Evolutionary conservation across 1,284 basidiomycete genomes (phyloP), one percentile per base, ranked within the genome.

Genomic region (Fereydounia khargensis): DNA sequence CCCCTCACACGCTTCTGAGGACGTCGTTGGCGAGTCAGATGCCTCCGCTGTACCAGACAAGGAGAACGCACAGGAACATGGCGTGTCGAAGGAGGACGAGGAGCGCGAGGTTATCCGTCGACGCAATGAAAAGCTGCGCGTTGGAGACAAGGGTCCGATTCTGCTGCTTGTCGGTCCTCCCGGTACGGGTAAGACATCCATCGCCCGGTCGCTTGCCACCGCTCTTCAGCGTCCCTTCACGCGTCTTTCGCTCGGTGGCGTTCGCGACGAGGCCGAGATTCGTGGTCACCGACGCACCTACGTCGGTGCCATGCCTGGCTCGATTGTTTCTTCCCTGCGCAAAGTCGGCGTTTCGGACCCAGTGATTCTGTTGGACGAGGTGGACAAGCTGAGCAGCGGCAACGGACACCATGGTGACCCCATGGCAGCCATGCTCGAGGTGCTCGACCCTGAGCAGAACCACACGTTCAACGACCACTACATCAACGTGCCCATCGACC

Each of bases 161-260:
- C 78, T 92, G 14, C 75, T 91, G 81, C 86, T 79, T 47, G 83
- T 79, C 30, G 56, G 61, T 14, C 74, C 75, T 11, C 70, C 71
- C 7, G 71, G 71, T 18, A 72, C 70, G 5, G 72, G 72, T 24
- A 73, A 75, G 58, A 75, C 72, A 9, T 71, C 68, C 21, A 75
- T 75, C 37, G 72, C 73, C 22, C 53, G 65, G 19, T 74, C 70
- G 21, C 65, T 78, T 13, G 77, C 78, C 20, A 74, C 91, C 19
- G 88, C 88, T 8, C 86, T 86, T 43, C 86, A 87, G 3, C 87
- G 90, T 1, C 89, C 80, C 10, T 71, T 69, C 44, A 58, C 61
- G 27, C 49, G 42, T 39, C 40, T 78, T 17, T 76, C 73, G 22
- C 67, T 78, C 17, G 77, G 78, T 32, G 78, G 78, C 42, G 77